A percentile compares a stretch with the other conserved stretches of the same genome.
Evolutionary conservation across 164 flowering plant species (phyloP).

Genomic region (Liriodendron chinense): DNA sequence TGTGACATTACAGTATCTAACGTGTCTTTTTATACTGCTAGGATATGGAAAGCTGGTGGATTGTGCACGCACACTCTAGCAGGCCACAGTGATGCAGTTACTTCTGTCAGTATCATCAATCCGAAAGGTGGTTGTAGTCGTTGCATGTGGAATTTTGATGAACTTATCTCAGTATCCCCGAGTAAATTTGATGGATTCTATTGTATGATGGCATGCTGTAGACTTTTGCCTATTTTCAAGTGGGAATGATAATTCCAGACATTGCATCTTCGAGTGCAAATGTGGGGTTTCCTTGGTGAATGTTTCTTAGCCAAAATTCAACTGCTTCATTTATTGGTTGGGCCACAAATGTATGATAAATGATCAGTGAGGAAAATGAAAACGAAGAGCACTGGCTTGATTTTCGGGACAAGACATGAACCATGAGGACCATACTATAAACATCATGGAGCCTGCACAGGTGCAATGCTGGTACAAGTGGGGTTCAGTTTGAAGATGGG

Average conservation of each 20-base stretch:
- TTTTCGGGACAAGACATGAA: background rate
- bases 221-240: background rate
- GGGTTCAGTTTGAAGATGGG: background rate
- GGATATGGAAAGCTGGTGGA: constrained; percentile 82
- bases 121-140: constrained; percentile 44
- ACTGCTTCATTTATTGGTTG: too few relatives aligned
- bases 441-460: background rate
- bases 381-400: background rate
- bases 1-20: background rate
- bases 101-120: constrained; percentile 57
- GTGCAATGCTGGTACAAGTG: background rate
- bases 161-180: background rate
- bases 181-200: background rate
- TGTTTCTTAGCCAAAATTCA: too few relatives aligned
- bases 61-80: constrained; percentile 70
- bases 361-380: background rate
- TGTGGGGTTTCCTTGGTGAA: too few relatives aligned
- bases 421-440: background rate
- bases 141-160: background rate
- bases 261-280: background rate
- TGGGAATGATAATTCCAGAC: background rate
- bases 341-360: too few relatives aligned
- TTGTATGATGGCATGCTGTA: background rate
- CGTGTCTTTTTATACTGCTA: constrained; percentile 17
- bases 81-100: constrained; percentile 75